Percentiles rank a stretch among this genome's conserved stretches.
These are phyloP conservation scores for Crithidia fasciculata DNA, from an alignment of 208 protist genomes.

Conservation along the genomic window DNA sequence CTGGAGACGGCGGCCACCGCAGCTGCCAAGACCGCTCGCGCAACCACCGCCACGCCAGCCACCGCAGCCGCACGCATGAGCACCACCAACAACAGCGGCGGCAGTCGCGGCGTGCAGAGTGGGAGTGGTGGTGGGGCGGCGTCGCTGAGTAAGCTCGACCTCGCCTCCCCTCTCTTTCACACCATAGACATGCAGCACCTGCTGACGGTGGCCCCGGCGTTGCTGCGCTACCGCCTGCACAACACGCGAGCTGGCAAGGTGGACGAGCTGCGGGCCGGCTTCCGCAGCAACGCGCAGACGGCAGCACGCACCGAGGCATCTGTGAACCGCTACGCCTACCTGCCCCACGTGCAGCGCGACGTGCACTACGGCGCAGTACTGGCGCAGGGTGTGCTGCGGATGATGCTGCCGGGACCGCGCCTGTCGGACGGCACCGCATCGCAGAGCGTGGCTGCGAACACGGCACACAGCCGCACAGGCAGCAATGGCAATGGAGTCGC, in stretches of 20 bases:
- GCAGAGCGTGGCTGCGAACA: neutral
- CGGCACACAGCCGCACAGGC: no score
- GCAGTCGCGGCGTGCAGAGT: neutral
- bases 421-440: slow-evolving; percentile 25
- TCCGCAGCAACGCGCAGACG: slow-evolving; percentile 28
- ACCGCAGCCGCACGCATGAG: neutral
- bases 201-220: slow-evolving; percentile 35
- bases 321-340: slow-evolving; percentile 42
- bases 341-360: slow-evolving; percentile 42
- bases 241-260: slow-evolving; percentile 38
- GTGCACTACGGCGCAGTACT: slow-evolving; percentile 57
- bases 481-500: no score
- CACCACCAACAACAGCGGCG: slow-evolving; percentile 1
- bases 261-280: slow-evolving; percentile 33
- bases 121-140: neutral
- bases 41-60: neutral
- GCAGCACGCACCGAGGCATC: slow-evolving; percentile 30
- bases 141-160: neutral
- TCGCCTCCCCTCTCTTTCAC: neutral
- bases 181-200: slow-evolving; percentile 46
- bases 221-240: slow-evolving; percentile 51
- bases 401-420: slow-evolving; percentile 46
- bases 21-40: slow-evolving; percentile 9
- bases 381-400: slow-evolving; percentile 44
- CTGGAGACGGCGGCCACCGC: slow-evolving; percentile 13